Conservation (phyloP, 2,329 filamentous ascomycete species). For the Rhexocercosporidium sp. region DNA sequence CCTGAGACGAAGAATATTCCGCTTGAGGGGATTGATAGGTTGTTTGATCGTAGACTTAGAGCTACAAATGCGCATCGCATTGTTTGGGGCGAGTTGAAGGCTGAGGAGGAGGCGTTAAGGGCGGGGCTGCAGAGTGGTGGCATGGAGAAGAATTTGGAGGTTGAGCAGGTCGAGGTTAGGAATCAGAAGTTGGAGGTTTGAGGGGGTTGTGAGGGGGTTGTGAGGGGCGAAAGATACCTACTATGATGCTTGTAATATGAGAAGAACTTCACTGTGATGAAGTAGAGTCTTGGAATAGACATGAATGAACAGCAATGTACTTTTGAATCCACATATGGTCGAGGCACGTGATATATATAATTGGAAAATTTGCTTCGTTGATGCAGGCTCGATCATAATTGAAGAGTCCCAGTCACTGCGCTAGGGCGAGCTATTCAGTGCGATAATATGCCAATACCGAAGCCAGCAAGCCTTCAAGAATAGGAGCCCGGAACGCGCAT, state of each 20-base stretch:
- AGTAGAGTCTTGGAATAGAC: neutral
- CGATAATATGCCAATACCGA: too few relatives aligned
- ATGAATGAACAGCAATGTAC: neutral
- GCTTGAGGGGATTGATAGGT: conserved; percentile 66
- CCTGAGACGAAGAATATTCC: conserved; percentile 71
- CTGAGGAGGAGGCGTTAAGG: conserved; percentile 36
- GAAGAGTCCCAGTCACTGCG: too few relatives aligned
- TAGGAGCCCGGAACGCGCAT: too few relatives aligned
- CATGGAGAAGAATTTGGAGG: conserved; percentile 23
- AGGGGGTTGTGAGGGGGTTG: neutral
- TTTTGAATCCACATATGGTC: neutral
- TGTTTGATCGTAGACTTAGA: conserved; percentile 52
- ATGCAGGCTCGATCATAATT: too few relatives aligned
- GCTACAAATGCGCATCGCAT: conserved; percentile 34
- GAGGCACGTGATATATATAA: neutral
- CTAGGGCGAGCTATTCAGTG: neutral
- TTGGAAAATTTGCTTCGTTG: neutral
- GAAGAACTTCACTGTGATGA: neutral
- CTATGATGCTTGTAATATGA: neutral
- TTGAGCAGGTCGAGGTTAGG: conserved; percentile 22
- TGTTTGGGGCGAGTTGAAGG: conserved; percentile 35
- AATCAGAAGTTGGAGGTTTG: conserved; percentile 16
- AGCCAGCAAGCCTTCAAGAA: too few relatives aligned
- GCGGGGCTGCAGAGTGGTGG: conserved; percentile 27
- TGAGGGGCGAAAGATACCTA: neutral